phyloP scores from a whole-genome alignment of 306 rosid genomes.

The Vicia villosa region DNA sequence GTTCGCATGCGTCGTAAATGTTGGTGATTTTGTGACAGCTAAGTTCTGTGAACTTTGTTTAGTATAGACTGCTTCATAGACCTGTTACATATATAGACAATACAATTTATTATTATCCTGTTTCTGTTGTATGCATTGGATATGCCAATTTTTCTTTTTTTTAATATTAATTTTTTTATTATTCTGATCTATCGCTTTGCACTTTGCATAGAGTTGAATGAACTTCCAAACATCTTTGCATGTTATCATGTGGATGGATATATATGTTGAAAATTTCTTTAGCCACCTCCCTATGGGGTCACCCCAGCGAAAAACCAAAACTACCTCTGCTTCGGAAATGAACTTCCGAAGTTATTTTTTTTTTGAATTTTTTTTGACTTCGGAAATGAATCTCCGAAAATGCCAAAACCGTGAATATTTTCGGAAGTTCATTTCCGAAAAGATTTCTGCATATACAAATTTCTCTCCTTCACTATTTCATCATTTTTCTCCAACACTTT shows the following conservation, averaged over 20 bases:
- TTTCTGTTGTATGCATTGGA: background rate
- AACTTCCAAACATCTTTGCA: conserved; percentile 5
- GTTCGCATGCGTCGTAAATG: conserved; percentile 42
- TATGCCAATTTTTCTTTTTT: background rate
- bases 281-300: too few species aligned
- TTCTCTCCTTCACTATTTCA: too few species aligned
- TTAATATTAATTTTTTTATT: background rate
- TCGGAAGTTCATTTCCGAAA: too few species aligned
- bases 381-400: too few species aligned
- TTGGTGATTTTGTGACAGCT: conserved; percentile 38
- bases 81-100: conserved; percentile 44
- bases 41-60: conserved; percentile 33
- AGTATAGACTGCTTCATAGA: conserved; percentile 36
- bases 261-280: too few species aligned
- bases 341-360: too few species aligned
- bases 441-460: too few species aligned
- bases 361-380: too few species aligned
- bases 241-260: background rate
- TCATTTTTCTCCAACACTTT: too few species aligned
- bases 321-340: too few species aligned
- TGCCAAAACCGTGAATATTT: too few species aligned
- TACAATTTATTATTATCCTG: conserved; percentile 25
- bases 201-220: background rate
- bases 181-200: background rate
- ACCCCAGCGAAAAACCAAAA: too few species aligned